Base-by-base conservation (phyloP, 2,329 filamentous ascomycete species). In the Colletotrichum sp. region DNA sequence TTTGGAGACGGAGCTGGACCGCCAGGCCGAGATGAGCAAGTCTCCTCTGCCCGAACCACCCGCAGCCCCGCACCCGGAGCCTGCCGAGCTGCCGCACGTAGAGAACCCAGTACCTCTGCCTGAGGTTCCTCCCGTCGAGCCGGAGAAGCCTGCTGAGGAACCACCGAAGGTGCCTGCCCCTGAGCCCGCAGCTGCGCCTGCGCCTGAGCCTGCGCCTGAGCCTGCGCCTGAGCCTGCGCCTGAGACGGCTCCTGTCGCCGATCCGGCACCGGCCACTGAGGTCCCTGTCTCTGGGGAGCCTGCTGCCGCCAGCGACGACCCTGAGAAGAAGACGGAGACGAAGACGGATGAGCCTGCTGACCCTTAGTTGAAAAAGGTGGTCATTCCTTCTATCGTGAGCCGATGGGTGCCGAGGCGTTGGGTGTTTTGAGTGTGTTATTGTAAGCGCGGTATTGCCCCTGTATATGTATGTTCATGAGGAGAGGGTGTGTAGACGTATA, bases 1-100 rank as follows among this genome's bases (percentile, higher is more conserved):
- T 13, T 30, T 78, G 28, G 77, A 78, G 68, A 77, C 75, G 21
- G 77, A 77, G 16, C 65, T 78, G 12, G 66, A 77, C 49, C 75
- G 75, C 26, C 75, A 78, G 36, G 75, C 59, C 5, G 77, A 67
- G 39, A 62, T 69, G 5, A 63, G 39, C 67, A 75, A 71, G 60
- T 75, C 75, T 9, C 65, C 71, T 32, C 65, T 67, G 13, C 71
- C 67, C 49, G 66, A 76, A 18, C 74, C 65, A 12, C 73, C 73
- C 16, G 64, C 73, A 7, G 74, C 73, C 6, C 70, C 73, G 12
- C 69, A 76, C 9, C 73, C 69, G 8, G 73, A 63, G 60, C 65
- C 65, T 12, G 75, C 75, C 16, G 69, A 76, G 39, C 64, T 76
- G 30, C 73, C 73, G 1, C 28, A 76, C 5, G 10, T 76, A 6